These are phyloP conservation scores for Camelina neglecta DNA, from an alignment of 345 rosid species.

Conservation along the genomic window DNA sequence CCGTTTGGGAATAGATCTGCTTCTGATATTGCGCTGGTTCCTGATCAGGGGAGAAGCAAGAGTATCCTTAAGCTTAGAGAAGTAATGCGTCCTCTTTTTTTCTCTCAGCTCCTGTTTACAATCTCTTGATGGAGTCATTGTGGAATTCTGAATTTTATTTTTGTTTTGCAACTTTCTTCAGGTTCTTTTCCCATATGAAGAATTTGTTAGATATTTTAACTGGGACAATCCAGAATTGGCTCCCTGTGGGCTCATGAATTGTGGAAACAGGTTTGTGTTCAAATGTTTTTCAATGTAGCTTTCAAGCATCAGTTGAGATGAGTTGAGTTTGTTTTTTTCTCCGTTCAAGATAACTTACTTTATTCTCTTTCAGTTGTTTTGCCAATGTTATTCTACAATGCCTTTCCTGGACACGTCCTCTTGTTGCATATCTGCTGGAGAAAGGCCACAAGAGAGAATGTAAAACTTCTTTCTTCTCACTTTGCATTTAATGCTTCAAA, in stretches of 20 bases:
- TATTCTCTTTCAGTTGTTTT: conserved; percentile 69
- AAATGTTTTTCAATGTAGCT: neutral
- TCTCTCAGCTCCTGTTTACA: neutral
- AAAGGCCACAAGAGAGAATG: conserved; percentile 86
- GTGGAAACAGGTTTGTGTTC: conserved; percentile 88
- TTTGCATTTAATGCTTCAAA: neutral
- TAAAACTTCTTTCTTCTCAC: conserved; percentile 40
- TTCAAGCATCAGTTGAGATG: conserved; percentile 13
- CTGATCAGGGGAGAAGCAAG: conserved; percentile 50
- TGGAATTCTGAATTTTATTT: conserved; percentile 23
- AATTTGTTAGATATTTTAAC: conserved; percentile 73
- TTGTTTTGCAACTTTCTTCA: conserved; percentile 42
- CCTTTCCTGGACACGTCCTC: conserved; percentile 86
- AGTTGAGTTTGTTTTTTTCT: conserved; percentile 3
- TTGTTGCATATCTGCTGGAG: conserved; percentile 85
- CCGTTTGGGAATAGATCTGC: conserved; percentile 37
- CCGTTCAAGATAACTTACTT: conserved; percentile 6
- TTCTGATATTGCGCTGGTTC: conserved; percentile 59
- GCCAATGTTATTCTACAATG: conserved; percentile 97
- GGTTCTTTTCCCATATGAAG: conserved; percentile 92
- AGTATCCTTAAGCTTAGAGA: conserved; percentile 57
- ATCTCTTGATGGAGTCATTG: conserved; percentile 5
- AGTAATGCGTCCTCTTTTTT: conserved; percentile 44
- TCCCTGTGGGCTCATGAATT: conserved; percentile 94
- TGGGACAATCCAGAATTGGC: conserved; percentile 63